phyloP scores from a whole-genome alignment of 2,329 filamentous ascomycete species.

The Periconia sp. region DNA sequence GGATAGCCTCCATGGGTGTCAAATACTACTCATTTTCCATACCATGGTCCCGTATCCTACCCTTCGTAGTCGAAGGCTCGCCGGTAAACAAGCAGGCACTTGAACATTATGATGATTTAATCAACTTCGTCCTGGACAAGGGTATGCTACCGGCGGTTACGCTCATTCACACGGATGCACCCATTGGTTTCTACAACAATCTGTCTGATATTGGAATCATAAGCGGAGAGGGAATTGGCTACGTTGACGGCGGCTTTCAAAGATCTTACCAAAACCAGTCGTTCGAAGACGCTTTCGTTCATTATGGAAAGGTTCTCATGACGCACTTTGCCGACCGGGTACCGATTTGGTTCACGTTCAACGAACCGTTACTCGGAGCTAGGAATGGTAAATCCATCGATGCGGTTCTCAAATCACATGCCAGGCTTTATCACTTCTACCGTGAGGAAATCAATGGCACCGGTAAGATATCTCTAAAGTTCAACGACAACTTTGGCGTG shows the following conservation, averaged over 20 bases:
- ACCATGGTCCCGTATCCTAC: conserved; percentile 60
- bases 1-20: conserved; percentile 59
- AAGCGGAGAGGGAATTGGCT: conserved; percentile 33
- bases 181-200: conserved; percentile 50
- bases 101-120: conserved; percentile 62
- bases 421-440: conserved; percentile 60
- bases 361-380: conserved; percentile 56
- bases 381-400: conserved; percentile 49
- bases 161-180: conserved; percentile 58
- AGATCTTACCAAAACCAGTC: conserved; percentile 48
- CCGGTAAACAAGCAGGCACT: conserved; percentile 60
- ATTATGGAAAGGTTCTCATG: conserved; percentile 61
- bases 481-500: conserved; percentile 50
- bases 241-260: conserved; percentile 45
- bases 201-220: conserved; percentile 30
- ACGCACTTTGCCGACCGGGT: conserved; percentile 60
- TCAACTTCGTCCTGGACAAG: conserved; percentile 56
- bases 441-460: conserved; percentile 59
- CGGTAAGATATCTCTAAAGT: conserved; percentile 59
- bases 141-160: conserved; percentile 58
- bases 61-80: conserved; percentile 57
- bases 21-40: conserved; percentile 61
- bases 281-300: conserved; percentile 58
- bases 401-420: conserved; percentile 52
- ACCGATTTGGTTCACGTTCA: conserved; percentile 61